Evolutionary conservation across 441 rosid species (phyloP), one percentile per base, ranked within the genome.

Genomic region (Macaranga tanarius): DNA sequence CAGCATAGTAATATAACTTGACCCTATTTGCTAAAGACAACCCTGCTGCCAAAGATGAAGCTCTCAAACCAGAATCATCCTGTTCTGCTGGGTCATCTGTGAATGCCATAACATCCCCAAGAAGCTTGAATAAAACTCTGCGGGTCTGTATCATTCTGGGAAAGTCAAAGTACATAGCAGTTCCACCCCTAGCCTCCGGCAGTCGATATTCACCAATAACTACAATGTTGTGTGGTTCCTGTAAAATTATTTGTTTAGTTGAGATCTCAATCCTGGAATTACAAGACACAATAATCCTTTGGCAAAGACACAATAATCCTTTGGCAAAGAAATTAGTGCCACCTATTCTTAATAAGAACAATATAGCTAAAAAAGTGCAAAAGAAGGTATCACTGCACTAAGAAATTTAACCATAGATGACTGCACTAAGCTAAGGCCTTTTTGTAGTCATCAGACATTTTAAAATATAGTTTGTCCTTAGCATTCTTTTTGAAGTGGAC

Each of bases 121-220:
- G 84, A 69, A 95, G 92, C 73, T 78, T 89, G 79, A 92, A 88
- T 3, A 82, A 75, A 52, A 95, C 79, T 79, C 88, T 86, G 4
- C 88, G 85, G 47, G 87, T 76, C 79, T 92, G 99, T 13, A 90
- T 70, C 65, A 82, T 82, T 73, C 88, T 77, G 20, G 93, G 96
- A 77, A 91, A 92, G 59, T 92, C 95, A 1, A 91, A 95, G 86
- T 88, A 95, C 97, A 95, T 81, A 19, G 83, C 80, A n/a, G 93
- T 89, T 73, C 98, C 98, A 2, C 87, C 84, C 83, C 68, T 90
- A 10, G 90, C 83, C 77, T 91, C 95, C 2, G 92, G 98, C 68
- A 95, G 81, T 69, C 93, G 83, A 72, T 89, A 93, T 79, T 91
- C 97, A 6, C 90, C 97, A 17, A 95, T 65, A 2, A 84, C 84